phyloP scores from a whole-genome alignment of 495 filamentous ascomycete species.

The Aspergillus panamensis region DNA sequence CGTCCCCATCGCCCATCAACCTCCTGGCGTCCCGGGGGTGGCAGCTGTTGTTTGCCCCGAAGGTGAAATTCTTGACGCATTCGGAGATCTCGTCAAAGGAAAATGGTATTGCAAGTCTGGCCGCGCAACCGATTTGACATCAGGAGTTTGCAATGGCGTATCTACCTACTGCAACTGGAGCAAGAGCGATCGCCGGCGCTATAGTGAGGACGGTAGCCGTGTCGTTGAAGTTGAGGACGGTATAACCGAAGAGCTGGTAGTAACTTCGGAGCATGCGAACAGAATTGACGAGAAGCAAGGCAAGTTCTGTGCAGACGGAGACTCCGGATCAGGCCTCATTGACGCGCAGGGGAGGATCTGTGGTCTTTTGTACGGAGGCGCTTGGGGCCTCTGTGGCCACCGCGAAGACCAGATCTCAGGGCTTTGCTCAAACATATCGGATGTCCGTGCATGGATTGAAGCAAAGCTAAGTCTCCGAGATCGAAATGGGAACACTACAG shows the following conservation, averaged over 20 bases:
- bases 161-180: constrained; percentile 4
- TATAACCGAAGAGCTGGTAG: not conserved
- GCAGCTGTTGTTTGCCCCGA: not conserved
- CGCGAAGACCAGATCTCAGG: not conserved
- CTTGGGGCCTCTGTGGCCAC: not conserved
- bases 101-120: constrained; percentile 5
- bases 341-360: not conserved
- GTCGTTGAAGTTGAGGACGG: not conserved
- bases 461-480: not conserved
- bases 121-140: not conserved
- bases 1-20: not conserved
- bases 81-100: not conserved
- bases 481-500: not conserved
- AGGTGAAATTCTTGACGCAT: not conserved
- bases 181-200: not conserved
- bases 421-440: not conserved
- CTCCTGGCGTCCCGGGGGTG: not conserved
- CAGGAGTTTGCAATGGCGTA: constrained; percentile 2
- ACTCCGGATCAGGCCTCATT: constrained; percentile 8
- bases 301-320: not conserved
- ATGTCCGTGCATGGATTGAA: not conserved
- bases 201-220: not conserved
- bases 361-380: constrained; percentile 1
- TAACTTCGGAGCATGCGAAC: not conserved
- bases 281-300: not conserved